Evolutionary conservation across 345 rosid genomes (phyloP).

Genomic region (Bruguiera parviflora): DNA sequence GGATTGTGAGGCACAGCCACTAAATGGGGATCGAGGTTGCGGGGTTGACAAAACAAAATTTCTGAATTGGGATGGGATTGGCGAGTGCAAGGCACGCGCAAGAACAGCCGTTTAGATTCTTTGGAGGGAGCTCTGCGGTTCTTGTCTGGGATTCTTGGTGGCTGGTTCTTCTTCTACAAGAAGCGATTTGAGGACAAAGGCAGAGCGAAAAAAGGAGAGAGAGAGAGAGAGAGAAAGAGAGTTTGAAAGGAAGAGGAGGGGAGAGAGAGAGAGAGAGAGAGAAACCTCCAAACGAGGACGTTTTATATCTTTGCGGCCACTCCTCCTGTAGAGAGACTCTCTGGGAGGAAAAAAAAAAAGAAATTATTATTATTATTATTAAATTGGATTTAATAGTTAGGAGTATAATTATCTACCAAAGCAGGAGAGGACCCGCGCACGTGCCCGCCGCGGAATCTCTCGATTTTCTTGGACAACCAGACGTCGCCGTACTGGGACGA

Average conservation of each 20-base stretch:
- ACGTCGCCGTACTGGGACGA: no score
- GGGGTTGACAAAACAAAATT: neutral
- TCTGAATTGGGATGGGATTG: neutral
- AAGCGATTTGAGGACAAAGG: neutral
- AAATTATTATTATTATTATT: no score
- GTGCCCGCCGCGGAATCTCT: neutral
- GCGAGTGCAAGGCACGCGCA: slow-evolving; percentile 20
- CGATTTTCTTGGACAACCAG: no score
- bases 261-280: neutral
- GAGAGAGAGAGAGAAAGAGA: neutral
- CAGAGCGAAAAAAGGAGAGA: neutral
- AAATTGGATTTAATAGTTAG: neutral
- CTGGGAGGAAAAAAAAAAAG: neutral
- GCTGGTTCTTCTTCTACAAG: neutral
- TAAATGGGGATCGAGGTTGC: slow-evolving; percentile 14
- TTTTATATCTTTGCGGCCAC: slow-evolving; percentile 34
- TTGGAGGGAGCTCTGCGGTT: slow-evolving; percentile 12
- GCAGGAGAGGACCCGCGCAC: neutral
- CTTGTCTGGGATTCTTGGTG: neutral
- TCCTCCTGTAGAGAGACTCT: neutral
- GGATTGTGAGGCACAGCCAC: slow-evolving; percentile 3
- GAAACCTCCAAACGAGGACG: slow-evolving; percentile 26
- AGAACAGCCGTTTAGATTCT: slow-evolving; percentile 17
- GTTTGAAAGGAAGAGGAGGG: neutral
- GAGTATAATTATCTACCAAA: neutral